Evolutionary conservation across 2,329 filamentous ascomycete genomes (phyloP).

Genomic region (Pyrenophora seminiperda): DNA sequence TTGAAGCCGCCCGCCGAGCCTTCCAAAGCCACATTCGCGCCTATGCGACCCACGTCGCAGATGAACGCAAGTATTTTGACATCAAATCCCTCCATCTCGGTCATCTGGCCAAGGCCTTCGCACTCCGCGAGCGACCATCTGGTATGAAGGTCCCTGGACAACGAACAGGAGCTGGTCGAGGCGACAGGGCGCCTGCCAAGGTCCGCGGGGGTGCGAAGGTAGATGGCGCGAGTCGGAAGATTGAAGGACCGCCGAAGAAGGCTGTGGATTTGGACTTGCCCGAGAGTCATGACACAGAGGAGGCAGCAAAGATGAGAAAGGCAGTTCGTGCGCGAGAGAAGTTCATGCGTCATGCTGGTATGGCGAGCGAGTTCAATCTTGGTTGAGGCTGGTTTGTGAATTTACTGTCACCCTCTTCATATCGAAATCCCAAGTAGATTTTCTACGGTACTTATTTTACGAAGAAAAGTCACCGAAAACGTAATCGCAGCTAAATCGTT

Average conservation of each 20-base stretch:
- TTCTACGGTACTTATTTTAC: too few relatives aligned
- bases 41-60: slow-evolving; percentile 89
- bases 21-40: slow-evolving; percentile 93
- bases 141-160: slow-evolving; percentile 67
- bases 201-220: slow-evolving; percentile 47
- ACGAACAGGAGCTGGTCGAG: slow-evolving; percentile 51
- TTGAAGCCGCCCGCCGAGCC: slow-evolving; percentile 81
- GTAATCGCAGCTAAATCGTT: too few relatives aligned
- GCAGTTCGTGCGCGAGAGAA: slow-evolving; percentile 55
- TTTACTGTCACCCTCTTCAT: not conserved
- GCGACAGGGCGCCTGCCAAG: slow-evolving; percentile 44
- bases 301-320: slow-evolving; percentile 67
- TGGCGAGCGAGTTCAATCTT: slow-evolving; percentile 71
- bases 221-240: slow-evolving; percentile 47
- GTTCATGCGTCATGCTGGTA: slow-evolving; percentile 57
- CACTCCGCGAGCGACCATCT: slow-evolving; percentile 82
- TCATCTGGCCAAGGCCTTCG: slow-evolving; percentile 93
- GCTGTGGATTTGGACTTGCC: slow-evolving; percentile 38
- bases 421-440: too few relatives aligned
- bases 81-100: slow-evolving; percentile 90
- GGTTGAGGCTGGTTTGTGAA: slow-evolving; percentile 49
- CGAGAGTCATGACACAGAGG: slow-evolving; percentile 57
- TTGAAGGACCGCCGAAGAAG: slow-evolving; percentile 34
- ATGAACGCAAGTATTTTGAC: slow-evolving; percentile 86
- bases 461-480: too few relatives aligned